These are phyloP conservation scores for Astrothelium macrocarpum DNA, from an alignment of 495 filamentous ascomycete species.

Conservation along the genomic window DNA sequence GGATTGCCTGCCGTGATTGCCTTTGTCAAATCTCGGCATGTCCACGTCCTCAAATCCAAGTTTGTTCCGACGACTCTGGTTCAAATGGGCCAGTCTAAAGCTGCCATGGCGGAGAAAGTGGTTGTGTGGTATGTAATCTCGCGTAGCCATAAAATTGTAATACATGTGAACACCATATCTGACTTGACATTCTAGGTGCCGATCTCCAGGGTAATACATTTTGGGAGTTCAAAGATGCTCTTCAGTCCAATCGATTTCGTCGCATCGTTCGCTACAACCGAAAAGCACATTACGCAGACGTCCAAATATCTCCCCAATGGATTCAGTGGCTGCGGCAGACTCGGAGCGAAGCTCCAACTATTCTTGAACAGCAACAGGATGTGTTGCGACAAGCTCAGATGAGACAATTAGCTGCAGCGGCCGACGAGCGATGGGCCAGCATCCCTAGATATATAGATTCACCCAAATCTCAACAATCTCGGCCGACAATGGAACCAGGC, in stretches of 20 bases:
- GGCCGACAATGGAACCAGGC: constrained; percentile 30
- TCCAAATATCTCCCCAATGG: constrained; percentile 68
- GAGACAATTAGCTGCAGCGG: constrained; percentile 62
- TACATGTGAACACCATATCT: background rate
- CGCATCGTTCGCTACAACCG: constrained; percentile 60
- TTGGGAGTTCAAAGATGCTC: constrained; percentile 75
- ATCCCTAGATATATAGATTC: constrained; percentile 58
- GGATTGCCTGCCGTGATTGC: background rate
- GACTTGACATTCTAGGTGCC: constrained; percentile 45
- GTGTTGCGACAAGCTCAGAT: constrained; percentile 55
- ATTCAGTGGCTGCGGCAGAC: constrained; percentile 93
- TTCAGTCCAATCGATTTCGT: constrained; percentile 42
- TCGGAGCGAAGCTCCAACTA: constrained; percentile 55
- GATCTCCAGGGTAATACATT: constrained; percentile 87
- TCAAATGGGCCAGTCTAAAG: constrained; percentile 72
- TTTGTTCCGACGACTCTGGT: constrained; percentile 49
- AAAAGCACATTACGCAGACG: constrained; percentile 55
- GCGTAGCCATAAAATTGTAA: background rate
- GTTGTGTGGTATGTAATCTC: constrained; percentile 55
- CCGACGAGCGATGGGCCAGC: constrained; percentile 78
- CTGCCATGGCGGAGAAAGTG: constrained; percentile 81
- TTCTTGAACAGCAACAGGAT: constrained; percentile 67
- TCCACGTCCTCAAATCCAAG: constrained; percentile 19
- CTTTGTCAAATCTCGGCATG: constrained; percentile 19
- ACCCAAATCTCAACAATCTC: constrained; percentile 41